phyloP scores from a whole-genome alignment of 257 asterid genomes.

The Capsicum baccatum region DNA sequence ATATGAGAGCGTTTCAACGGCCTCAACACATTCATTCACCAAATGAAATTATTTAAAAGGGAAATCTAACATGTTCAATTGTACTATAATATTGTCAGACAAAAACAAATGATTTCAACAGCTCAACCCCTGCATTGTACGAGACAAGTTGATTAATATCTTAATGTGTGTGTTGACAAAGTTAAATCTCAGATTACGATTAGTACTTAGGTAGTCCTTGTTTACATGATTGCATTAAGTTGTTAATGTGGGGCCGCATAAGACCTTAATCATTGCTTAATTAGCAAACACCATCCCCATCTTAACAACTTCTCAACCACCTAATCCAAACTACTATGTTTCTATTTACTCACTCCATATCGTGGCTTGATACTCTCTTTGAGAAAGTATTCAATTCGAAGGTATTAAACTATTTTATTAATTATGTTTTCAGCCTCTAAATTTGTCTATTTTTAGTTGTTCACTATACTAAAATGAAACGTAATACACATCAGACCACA shows the following conservation, averaged over 20 bases:
- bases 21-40: constrained; percentile 6
- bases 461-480: neutral
- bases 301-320: neutral
- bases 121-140: neutral
- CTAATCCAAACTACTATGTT: neutral
- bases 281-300: neutral
- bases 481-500: too few species aligned
- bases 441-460: neutral
- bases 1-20: constrained; percentile 6
- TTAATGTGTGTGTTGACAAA: constrained; percentile 5
- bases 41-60: neutral
- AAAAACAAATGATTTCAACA: constrained; percentile 18
- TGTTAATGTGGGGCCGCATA: neutral
- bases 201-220: neutral
- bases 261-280: constrained; percentile 4
- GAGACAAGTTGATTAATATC: constrained; percentile 18
- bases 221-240: neutral
- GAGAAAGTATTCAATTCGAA: neutral
- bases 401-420: neutral
- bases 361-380: neutral
- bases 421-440: neutral
- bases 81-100: constrained; percentile 19
- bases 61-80: constrained; percentile 11
- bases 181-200: constrained; percentile 18
- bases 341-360: neutral